Base-by-base conservation (phyloP, 495 filamentous ascomycete species). In the Lophiotrema nucula region DNA sequence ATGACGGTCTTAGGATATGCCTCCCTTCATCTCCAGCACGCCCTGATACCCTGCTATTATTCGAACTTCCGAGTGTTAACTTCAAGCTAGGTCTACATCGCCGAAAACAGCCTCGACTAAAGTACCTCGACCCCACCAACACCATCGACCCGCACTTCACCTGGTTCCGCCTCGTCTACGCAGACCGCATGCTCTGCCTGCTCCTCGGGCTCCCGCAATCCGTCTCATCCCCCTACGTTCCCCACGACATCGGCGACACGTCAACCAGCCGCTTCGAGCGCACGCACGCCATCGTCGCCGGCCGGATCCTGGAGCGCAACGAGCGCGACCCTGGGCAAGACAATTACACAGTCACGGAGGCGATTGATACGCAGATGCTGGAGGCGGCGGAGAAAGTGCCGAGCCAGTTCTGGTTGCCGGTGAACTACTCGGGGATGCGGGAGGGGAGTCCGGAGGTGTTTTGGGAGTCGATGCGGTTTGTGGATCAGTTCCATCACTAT, bases 191-290 rank as follows among this genome's bases (percentile, higher is more conserved):
- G 47, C 47, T 74, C 1, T 70, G 64, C 4, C 51, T 75, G 10
- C 56, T 73, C 44, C 66, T 76, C 1, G 72, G 70, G 19, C 60
- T 74, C 12, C 69, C 74, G 3, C 62, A 67, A 22, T 58, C 62
- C 28, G 50, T 61, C 2, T 13, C 27, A 3, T 68, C 69, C 33
- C 50, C 53, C 10, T 38, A 39, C 24, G 63, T 72, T 25, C 59
- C 38, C 60, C 60, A 19, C 37, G 16, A 6, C 45, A 8, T 3
- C 1, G 12, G 18, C 15, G 45, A 51, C 4, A 16, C 52, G 3
- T 37, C 51, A 3, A 15, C 56, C 2, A 67, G 69, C 38, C 52
- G 53, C 3, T 56, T 74, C 39, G 65, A 69, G 25, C 62, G 70
- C 0, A 47, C 70, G 15, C 54, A 66, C 24, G 54, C 53, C 4